Conservation (phyloP, 192 early-diverging fungal species). For the Linnemannia exigua region DNA sequence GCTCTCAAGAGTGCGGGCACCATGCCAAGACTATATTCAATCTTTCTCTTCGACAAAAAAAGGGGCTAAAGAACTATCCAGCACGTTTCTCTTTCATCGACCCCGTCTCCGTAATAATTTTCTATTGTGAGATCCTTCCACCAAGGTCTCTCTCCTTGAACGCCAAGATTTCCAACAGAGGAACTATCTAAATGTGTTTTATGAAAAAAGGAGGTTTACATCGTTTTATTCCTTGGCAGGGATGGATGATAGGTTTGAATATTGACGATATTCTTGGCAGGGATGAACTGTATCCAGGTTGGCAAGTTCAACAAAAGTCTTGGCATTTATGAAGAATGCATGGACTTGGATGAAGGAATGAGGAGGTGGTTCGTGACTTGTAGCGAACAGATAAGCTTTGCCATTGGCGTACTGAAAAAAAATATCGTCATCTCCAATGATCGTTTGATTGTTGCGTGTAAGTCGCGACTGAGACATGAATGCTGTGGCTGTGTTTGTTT, state of each 20-base stretch:
- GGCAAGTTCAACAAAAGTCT: neutral
- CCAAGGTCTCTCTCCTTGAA: neutral
- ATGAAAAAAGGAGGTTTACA: neutral
- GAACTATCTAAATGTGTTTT: too few species aligned
- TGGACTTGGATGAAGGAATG: too few species aligned
- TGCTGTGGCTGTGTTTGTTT: too few species aligned
- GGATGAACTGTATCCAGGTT: neutral
- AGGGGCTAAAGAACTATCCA: neutral
- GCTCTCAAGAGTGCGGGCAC: neutral
- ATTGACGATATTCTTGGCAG: conserved; percentile 5
- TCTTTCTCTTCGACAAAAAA: neutral
- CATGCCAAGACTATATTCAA: neutral
- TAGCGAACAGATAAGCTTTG: too few species aligned
- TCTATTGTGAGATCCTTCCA: neutral
- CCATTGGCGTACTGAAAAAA: too few species aligned
- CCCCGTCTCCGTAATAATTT: neutral
- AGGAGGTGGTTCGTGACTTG: too few species aligned
- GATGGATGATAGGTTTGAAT: too few species aligned
- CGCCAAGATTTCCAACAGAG: neutral
- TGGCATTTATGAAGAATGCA: neutral
- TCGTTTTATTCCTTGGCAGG: neutral
- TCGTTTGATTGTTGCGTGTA: too few species aligned
- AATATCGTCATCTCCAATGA: too few species aligned
- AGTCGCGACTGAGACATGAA: too few species aligned
- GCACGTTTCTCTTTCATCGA: neutral